Conservation (phyloP, 2,329 filamentous ascomycete species). For the Fusarium tupiense region DNA sequence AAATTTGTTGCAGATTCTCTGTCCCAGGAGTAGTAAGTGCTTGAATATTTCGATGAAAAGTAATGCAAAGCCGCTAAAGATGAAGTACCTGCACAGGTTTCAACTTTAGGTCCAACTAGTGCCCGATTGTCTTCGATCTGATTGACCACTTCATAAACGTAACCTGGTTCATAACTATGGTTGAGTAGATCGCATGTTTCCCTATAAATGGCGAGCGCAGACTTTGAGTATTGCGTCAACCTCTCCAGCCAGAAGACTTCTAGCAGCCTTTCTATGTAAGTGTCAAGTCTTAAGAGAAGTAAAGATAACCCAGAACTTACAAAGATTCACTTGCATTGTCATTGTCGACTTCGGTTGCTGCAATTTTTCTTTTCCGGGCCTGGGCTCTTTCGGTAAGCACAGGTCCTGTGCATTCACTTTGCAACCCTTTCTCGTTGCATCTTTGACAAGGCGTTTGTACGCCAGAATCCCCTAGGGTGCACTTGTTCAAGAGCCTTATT, state of each 20-base stretch:
- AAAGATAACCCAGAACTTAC: background rate
- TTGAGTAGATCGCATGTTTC: background rate
- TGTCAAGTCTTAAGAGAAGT: fast-evolving
- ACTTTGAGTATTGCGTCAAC: background rate
- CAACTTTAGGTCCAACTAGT: fast-evolving
- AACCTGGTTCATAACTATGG: fast-evolving
- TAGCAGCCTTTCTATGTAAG: fast-evolving
- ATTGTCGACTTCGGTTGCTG: fast-evolving
- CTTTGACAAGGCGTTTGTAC: background rate
- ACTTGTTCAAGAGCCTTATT: background rate
- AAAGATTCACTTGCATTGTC: background rate
- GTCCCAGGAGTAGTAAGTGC: too few relatives aligned
- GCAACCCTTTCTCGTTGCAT: background rate
- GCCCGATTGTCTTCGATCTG: background rate
- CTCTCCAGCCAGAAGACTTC: background rate
- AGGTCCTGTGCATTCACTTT: background rate
- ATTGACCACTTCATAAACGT: fast-evolving
- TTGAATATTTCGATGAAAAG: background rate
- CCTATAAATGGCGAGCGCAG: fast-evolving
- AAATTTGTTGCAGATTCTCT: too few relatives aligned
- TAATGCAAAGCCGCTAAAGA: background rate
- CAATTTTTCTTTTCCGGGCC: background rate
- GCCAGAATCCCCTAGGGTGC: background rate
- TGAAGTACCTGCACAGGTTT: background rate
- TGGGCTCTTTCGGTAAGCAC: background rate